phyloP scores from a whole-genome alignment of 306 rosid species.

The Sophora flavescens region DNA sequence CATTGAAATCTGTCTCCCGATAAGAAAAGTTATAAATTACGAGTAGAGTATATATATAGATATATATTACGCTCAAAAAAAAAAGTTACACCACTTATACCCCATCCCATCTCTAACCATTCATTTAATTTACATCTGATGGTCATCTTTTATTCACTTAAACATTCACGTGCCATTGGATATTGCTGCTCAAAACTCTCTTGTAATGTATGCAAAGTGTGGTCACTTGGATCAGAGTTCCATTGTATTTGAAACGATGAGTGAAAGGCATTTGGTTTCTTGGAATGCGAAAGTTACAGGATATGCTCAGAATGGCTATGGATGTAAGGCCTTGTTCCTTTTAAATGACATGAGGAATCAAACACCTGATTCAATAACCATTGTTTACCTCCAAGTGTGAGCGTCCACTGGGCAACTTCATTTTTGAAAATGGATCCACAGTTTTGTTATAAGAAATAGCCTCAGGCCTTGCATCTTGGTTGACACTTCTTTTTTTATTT shows the following conservation, averaged over 20 bases:
- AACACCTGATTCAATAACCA: slow-evolving; percentile 76
- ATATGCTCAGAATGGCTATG: slow-evolving; percentile 71
- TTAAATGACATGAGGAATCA: slow-evolving; percentile 68
- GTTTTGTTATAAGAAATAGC: slow-evolving; percentile 58
- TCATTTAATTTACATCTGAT: no score
- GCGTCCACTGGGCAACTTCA: slow-evolving; percentile 73
- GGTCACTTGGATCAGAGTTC: slow-evolving; percentile 63
- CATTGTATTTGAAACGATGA: slow-evolving; percentile 60
- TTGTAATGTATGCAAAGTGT: slow-evolving; percentile 81
- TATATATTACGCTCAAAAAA: no score
- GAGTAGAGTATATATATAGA: no score
- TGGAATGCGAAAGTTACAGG: slow-evolving; percentile 80
- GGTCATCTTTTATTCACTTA: no score
- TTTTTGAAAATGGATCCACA: slow-evolving; percentile 75
- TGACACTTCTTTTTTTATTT: slow-evolving; percentile 81
- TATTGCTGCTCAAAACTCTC: slow-evolving; percentile 74
- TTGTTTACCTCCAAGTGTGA: slow-evolving; percentile 80
- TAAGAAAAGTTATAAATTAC: no score
- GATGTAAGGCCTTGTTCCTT: slow-evolving; percentile 58
- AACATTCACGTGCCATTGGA: slow-evolving; percentile 62
- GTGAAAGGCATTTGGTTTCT: slow-evolving; percentile 70
- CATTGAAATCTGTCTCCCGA: no score
- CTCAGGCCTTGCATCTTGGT: slow-evolving; percentile 66
- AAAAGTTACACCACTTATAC: no score
- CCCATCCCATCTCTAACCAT: no score